These are phyloP conservation scores for Akanthomyces muscarius DNA, from an alignment of 2,329 filamentous ascomycete species.

Conservation along the genomic window DNA sequence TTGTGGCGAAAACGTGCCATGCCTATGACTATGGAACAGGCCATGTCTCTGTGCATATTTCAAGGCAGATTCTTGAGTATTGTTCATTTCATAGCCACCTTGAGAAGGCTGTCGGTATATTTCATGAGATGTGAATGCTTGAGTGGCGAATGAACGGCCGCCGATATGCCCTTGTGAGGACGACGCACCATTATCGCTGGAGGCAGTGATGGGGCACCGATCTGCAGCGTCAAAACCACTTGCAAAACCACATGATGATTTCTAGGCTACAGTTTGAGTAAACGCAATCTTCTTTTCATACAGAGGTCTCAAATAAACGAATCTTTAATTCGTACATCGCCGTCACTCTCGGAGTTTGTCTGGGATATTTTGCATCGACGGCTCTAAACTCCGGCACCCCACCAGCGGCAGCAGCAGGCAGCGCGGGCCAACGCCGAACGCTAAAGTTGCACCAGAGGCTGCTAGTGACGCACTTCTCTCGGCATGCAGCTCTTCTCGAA, in stretches of 20 bases:
- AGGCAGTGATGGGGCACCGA: neutral
- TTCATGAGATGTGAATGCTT: neutral
- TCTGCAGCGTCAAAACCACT: neutral
- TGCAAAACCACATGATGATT: neutral
- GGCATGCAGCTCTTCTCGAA: neutral
- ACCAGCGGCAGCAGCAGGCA: neutral
- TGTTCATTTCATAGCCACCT: neutral
- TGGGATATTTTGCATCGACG: neutral
- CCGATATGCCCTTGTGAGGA: neutral
- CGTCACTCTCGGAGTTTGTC: neutral
- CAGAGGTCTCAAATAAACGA: too few relatives aligned
- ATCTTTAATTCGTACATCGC: too few relatives aligned
- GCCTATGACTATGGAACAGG: constrained; percentile 3
- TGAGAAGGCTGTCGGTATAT: neutral
- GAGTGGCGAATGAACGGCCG: neutral
- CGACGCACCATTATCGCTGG: neutral
- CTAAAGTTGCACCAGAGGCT: neutral
- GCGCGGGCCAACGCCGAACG: neutral
- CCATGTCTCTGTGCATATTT: constrained; percentile 13
- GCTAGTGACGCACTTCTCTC: constrained; percentile 10
- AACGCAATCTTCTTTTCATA: too few relatives aligned
- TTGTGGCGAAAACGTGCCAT: neutral
- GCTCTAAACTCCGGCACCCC: neutral
- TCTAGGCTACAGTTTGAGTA: too few relatives aligned
- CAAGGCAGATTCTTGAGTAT: neutral